Conservation (phyloP, 768 basidiomycete genomes). For the Boletus rufocinnamomeus region DNA sequence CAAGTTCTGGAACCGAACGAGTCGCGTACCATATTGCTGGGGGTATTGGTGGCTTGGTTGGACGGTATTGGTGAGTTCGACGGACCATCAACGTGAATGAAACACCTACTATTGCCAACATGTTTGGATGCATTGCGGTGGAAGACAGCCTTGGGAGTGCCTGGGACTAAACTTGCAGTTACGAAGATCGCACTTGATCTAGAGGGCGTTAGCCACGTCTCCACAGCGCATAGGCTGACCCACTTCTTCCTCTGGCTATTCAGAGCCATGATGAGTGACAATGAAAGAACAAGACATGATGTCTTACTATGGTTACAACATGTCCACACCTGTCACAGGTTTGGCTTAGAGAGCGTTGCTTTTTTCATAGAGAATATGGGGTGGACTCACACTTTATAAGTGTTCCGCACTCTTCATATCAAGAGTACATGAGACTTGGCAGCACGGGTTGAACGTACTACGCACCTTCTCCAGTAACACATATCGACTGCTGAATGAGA, state of each 20-base stretch:
- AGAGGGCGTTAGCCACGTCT: slow-evolving; percentile 16
- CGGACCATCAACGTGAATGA: not conserved
- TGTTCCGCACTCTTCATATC: slow-evolving; percentile 53
- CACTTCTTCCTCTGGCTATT: slow-evolving; percentile 63
- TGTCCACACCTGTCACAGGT: slow-evolving; percentile 51
- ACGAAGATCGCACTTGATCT: slow-evolving; percentile 64
- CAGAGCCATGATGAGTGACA: slow-evolving; percentile 9
- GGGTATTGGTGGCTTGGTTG: slow-evolving; percentile 56
- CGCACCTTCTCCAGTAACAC: slow-evolving; percentile 66
- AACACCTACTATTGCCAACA: slow-evolving; percentile 73
- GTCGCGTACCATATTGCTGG: slow-evolving; percentile 58
- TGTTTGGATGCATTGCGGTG: slow-evolving; percentile 52
- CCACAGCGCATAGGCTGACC: slow-evolving; percentile 3
- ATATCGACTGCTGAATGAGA: slow-evolving; percentile 35
- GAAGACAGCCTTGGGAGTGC: slow-evolving; percentile 52
- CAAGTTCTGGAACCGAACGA: slow-evolving; percentile 9
- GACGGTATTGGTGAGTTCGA: slow-evolving; percentile 14
- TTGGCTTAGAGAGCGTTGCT: slow-evolving; percentile 5
- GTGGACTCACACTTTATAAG: slow-evolving; percentile 49
- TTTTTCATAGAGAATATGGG: not conserved
- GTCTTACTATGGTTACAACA: slow-evolving; percentile 48
- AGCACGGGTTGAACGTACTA: slow-evolving; percentile 3
- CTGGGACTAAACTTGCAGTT: slow-evolving; percentile 65
- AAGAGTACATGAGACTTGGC: slow-evolving; percentile 21
- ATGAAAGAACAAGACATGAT: slow-evolving; percentile 1